Base-by-base conservation (phyloP, 2,329 filamentous ascomycete species). In the Balansia obtecta region DNA sequence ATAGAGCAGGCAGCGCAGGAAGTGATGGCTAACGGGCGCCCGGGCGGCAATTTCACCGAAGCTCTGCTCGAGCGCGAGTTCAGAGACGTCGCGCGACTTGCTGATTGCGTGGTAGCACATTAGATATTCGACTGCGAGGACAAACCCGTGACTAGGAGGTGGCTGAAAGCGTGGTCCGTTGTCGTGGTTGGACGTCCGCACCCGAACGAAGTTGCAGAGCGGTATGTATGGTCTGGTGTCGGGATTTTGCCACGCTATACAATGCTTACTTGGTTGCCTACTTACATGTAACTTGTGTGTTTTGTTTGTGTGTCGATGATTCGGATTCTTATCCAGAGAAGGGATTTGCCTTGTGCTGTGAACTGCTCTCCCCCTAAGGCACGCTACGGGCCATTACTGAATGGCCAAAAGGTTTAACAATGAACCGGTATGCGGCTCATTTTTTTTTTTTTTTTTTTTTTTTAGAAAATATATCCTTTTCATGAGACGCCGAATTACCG, bases 1-100 rank as follows among this genome's bases (percentile, higher is more conserved):
- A 76, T 95, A 45, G 77, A 81, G 52, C 74, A 86, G 61, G 72
- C 79, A 13, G 72, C 80, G 47, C 72, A 77, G 62, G 79, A 84
- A 63, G 77, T 88, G 60, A 71, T 72, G 61, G 72, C 71, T 34
- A 68, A 66, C 16, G 68, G 66, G 20, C 58, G 60, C 22, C 60
- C 61, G 27, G 59, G 57, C 43, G 42, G 39, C 48, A 64, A 71
- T 49, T 64, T 83, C 56, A 79, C 78, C 53, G 79, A 83, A 61
- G 70, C 74, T 41, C 69, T 83, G 44, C 74, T 83, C 38, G 78
- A 77, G 63, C 72, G 73, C 49, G 78, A 82, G 67, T 61, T 63
- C 20, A 62, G 65, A 54, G 59, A 63, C 51, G 57, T 58, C 34
- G 57, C 51, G 18, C 60, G 63, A 51, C 57, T 60, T 52, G 60